These are phyloP conservation scores for Turnera subulata DNA, from an alignment of 345 rosid genomes.

Conservation along the genomic window DNA sequence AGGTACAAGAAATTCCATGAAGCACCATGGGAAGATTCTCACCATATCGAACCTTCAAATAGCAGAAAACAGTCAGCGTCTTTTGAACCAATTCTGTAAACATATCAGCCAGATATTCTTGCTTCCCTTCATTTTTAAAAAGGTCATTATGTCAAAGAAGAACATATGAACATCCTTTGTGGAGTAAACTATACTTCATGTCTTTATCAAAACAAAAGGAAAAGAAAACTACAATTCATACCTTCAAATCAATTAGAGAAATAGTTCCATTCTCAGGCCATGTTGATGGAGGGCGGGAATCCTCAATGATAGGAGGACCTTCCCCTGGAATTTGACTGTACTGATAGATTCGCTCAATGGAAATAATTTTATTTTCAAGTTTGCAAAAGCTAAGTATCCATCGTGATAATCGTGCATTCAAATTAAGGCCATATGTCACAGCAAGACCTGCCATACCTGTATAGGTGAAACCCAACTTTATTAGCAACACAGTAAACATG, in stretches of 20 bases:
- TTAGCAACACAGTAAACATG: too few species aligned
- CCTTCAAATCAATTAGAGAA: slow-evolving; percentile 84
- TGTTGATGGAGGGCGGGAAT: slow-evolving; percentile 55
- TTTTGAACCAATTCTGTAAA: neutral
- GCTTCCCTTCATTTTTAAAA: neutral
- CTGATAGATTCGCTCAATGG: slow-evolving; percentile 95
- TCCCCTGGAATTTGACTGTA: slow-evolving; percentile 86
- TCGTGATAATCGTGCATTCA: slow-evolving; percentile 91
- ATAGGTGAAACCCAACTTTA: slow-evolving; percentile 15
- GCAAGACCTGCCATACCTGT: slow-evolving; percentile 99
- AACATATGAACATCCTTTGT: neutral
- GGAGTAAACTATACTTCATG: too few species aligned
- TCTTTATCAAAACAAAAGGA: too few species aligned
- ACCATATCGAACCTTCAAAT: slow-evolving; percentile 78
- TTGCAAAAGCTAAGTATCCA: slow-evolving; percentile 99
- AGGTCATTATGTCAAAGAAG: neutral
- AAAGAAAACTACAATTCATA: slow-evolving; percentile 25
- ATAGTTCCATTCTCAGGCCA: slow-evolving; percentile 93
- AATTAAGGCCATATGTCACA: slow-evolving; percentile 95
- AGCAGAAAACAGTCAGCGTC: slow-evolving; percentile 16
- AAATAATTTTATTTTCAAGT: slow-evolving; percentile 95
- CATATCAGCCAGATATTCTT: neutral
- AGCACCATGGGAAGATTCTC: slow-evolving; percentile 97
- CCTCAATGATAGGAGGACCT: slow-evolving; percentile 66
- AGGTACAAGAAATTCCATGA: slow-evolving; percentile 70